Percentiles rank a stretch among this genome's conserved stretches.
These are phyloP conservation scores for Erythrophleum ivorense DNA, from an alignment of 331 rosid genomes.

Conservation along the genomic window DNA sequence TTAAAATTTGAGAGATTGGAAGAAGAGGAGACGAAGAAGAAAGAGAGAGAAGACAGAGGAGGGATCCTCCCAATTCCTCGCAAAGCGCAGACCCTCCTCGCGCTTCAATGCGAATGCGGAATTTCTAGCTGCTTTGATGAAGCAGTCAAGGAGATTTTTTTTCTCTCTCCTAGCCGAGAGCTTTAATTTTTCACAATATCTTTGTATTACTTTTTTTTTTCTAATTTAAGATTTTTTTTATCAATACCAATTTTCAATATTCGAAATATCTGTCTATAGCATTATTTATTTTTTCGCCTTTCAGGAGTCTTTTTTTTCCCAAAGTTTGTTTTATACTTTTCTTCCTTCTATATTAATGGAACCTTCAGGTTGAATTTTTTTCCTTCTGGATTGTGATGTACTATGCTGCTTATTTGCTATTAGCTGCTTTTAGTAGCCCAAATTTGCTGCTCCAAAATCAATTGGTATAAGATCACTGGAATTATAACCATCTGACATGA, in stretches of 20 bases:
- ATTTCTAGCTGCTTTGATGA: conserved; percentile 2
- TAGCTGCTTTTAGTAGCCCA: background rate
- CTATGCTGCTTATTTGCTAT: background rate
- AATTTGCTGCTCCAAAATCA: no score
- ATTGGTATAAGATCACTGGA: conserved; percentile 31
- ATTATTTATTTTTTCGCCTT: background rate
- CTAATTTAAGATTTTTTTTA: background rate
- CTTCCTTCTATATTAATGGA: background rate
- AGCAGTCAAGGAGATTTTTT: conserved; percentile 1
- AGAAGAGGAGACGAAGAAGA: conserved; percentile 11
- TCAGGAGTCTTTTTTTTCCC: background rate
- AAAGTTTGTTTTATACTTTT: background rate
- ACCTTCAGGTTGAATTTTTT: background rate
- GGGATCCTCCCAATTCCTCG: conserved; percentile 6
- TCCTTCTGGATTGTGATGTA: no score
- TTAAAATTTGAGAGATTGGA: background rate
- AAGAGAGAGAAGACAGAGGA: conserved; percentile 28
- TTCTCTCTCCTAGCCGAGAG: background rate
- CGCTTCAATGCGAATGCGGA: conserved; percentile 27
- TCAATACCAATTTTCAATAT: background rate
- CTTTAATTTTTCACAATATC: background rate
- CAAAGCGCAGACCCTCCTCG: conserved; percentile 37
- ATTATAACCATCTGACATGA: conserved; percentile 29
- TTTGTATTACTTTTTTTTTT: background rate
- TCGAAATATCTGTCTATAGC: no score